Percentiles rank a stretch among this genome's conserved stretches.
phyloP scores from a whole-genome alignment of 2,329 filamentous ascomycete genomes.

The Blumeria graminis region DNA sequence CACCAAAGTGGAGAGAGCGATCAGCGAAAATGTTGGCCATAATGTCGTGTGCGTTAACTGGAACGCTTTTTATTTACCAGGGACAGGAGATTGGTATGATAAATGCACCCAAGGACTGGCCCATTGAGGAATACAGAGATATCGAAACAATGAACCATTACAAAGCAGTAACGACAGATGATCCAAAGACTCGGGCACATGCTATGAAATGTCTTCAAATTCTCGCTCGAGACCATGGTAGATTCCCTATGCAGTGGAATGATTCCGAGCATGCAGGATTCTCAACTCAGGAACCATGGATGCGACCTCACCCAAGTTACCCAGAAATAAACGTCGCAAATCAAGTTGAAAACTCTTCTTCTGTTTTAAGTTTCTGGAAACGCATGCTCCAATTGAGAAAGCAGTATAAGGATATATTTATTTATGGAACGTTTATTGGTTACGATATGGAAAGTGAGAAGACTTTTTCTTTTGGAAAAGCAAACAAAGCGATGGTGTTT shows the following conservation, averaged over 20 bases:
- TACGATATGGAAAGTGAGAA: slow-evolving; percentile 23
- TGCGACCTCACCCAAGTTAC: slow-evolving; percentile 3
- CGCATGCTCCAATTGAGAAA: slow-evolving; percentile 12
- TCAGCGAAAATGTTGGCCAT: slow-evolving; percentile 27
- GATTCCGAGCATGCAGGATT: slow-evolving; percentile 34
- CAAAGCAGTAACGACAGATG: slow-evolving; percentile 18
- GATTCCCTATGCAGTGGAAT: slow-evolving; percentile 48
- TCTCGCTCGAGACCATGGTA: slow-evolving; percentile 41
- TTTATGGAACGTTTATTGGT: slow-evolving; percentile 33
- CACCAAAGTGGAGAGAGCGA: slow-evolving; percentile 8
- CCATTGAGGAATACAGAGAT: slow-evolving; percentile 24
- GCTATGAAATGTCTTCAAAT: slow-evolving; percentile 29
- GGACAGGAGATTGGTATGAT: slow-evolving; percentile 35
- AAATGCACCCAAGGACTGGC: slow-evolving; percentile 29
- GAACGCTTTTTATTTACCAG: slow-evolving; percentile 33
- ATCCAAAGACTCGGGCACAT: slow-evolving; percentile 19
- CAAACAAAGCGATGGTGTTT: slow-evolving; percentile 17
- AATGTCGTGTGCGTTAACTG: slow-evolving; percentile 24
- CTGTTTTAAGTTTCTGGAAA: slow-evolving; percentile 13
- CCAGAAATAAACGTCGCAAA: slow-evolving; percentile 28
- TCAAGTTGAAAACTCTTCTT: slow-evolving; percentile 17
- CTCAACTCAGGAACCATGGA: slow-evolving; percentile 16
- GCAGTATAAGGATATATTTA: slow-evolving; percentile 33
- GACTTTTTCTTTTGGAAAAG: slow-evolving; percentile 23
- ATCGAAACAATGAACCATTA: slow-evolving; percentile 26